Evolutionary conservation across 768 basidiomycete species (phyloP).

Genomic region (Rubroboletus satanas): DNA sequence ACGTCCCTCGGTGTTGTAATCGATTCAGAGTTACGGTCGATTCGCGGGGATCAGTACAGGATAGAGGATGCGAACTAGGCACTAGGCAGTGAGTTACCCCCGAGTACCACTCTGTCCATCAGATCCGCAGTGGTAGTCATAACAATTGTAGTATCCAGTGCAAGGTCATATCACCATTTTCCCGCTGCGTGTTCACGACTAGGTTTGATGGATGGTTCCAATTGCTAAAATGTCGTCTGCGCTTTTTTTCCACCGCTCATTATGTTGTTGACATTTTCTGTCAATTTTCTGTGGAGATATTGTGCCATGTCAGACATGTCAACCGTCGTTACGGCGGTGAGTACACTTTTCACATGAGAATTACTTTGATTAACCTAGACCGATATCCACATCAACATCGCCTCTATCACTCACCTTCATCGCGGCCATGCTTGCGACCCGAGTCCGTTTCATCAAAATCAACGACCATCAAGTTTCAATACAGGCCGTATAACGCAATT

Average conservation of each 20-base stretch:
- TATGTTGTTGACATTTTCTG: slow-evolving; percentile 4
- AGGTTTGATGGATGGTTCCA: neutral
- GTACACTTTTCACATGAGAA: neutral
- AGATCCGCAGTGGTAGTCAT: too few species aligned
- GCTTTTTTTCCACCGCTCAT: neutral
- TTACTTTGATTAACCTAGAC: too few species aligned
- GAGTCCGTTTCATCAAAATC: too few species aligned
- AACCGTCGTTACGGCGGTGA: neutral
- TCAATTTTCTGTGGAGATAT: slow-evolving; percentile 1
- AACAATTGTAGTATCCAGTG: too few species aligned
- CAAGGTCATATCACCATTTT: neutral
- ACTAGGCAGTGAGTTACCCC: too few species aligned
- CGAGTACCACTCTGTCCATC: too few species aligned
- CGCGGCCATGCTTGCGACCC: too few species aligned
- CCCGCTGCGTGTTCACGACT: neutral
- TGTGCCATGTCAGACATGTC: neutral
- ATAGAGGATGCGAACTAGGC: neutral
- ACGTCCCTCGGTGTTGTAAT: neutral
- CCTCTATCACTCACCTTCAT: too few species aligned
- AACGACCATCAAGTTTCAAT: neutral
- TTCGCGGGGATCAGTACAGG: neutral
- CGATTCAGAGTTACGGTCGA: too few species aligned
- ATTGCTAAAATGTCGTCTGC: neutral
- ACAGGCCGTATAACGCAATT: neutral
- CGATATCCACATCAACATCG: too few species aligned